A percentile compares a stretch with the other conserved stretches of the same genome.
These are phyloP conservation scores for Linum lewisii DNA, from an alignment of 345 rosid species.

Conservation along the genomic window DNA sequence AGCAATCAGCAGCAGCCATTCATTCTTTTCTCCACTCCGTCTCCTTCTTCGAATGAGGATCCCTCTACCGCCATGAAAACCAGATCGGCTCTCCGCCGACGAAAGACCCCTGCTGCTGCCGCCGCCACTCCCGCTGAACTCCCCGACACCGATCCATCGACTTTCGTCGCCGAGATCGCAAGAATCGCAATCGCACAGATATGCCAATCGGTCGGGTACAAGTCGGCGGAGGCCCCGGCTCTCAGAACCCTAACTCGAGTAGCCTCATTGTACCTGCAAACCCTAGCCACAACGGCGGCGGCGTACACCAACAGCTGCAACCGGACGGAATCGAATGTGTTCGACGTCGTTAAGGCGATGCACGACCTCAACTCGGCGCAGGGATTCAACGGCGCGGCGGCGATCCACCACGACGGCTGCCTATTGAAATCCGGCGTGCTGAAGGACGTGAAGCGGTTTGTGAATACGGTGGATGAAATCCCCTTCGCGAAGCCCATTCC, in stretches of 20 bases:
- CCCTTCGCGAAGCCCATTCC: slow-evolving; percentile 56
- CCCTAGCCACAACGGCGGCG: slow-evolving; percentile 30
- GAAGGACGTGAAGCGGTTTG: slow-evolving; percentile 27
- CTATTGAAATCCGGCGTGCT: slow-evolving; percentile 25
- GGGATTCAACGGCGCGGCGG: slow-evolving; percentile 40
- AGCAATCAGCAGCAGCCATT: background rate
- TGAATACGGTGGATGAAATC: slow-evolving; percentile 28
- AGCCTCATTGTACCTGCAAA: slow-evolving; percentile 31
- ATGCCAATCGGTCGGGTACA: slow-evolving; percentile 46
- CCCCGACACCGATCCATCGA: slow-evolving; percentile 10
- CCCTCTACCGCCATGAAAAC: background rate
- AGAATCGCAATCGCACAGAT: slow-evolving; percentile 49
- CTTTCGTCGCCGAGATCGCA: slow-evolving; percentile 30
- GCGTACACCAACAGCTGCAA: slow-evolving; percentile 31
- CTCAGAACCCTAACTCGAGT: slow-evolving; percentile 36
- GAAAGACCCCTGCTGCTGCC: background rate
- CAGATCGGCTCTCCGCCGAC: background rate
- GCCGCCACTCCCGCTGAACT: background rate
- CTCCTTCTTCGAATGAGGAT: background rate
- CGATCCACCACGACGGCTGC: slow-evolving; percentile 17
- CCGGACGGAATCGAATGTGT: slow-evolving; percentile 42
- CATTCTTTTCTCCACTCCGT: background rate
- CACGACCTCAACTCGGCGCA: slow-evolving; percentile 25
- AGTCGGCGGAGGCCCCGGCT: slow-evolving; percentile 29
- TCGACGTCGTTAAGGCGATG: slow-evolving; percentile 41